Base-by-base conservation (phyloP, 352 stramenopile genomes). In the Phytophthora fragariaefolia region DNA sequence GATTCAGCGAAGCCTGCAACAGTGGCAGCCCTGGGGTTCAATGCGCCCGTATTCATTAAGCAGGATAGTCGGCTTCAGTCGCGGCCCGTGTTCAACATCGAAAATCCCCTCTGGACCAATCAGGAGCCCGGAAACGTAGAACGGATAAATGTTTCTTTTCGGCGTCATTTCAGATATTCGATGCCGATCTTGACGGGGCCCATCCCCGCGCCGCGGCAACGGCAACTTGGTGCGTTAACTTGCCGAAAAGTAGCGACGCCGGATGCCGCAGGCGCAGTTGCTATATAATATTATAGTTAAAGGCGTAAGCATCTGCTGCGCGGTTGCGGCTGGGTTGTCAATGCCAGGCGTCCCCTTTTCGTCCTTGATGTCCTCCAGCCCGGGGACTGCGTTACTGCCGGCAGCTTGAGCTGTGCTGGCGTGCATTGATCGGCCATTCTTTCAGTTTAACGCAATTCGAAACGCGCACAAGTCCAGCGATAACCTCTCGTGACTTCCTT, bases 141-240 rank as follows among this genome's bases (percentile, higher is more conserved):
- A 51, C 27, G n/a, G 24, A 65, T 58, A 58, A 58, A 42, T 53
- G 54, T 23, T 56, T 72, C 52, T 58, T 63, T 58, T 63, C 36
- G 56, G 56, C 48, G 53, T 70, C 26, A 64, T 48, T 56, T 57
- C 32, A 55, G 56, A 63, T 53, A 45, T 57, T 57, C 26, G 52
- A 22, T 36, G 45, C 49, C 36, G 56, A 71, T 66, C 54, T 52
- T 62, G 55, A 43, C 63, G 17, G 22, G 43, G 51, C 46, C 46
- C 52, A 69, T 73, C 66, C 45, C 49, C 59, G 52, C n/a, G 15
- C 17, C 20, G 12, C 38, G 38, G 38, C 38, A 45, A 45, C 17
- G 28, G 52, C 63, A 71, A 71, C 58, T 38, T 27, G 47, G 12
- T 53, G 47, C 6, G 24, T 43, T 15, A 17, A 54, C n/a, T n/a